Percentiles rank a stretch among this genome's conserved stretches.
phyloP scores from a whole-genome alignment of 163 green algal genomes.

The Coccomyxa subellipsoidea region DNA sequence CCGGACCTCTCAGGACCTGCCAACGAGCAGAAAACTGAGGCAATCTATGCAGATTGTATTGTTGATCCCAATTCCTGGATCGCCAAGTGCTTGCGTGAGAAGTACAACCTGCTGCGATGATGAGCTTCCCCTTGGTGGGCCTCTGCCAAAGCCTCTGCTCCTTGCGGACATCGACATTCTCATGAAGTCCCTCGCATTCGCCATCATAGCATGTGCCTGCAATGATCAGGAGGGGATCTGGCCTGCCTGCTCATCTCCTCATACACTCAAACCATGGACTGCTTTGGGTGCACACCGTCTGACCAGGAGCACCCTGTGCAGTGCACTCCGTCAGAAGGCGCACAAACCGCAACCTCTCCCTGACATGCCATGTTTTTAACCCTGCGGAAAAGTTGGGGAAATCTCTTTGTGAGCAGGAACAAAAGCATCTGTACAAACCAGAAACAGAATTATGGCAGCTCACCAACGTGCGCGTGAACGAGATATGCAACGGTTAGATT shows the following conservation, averaged over 20 bases:
- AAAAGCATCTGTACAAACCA: no score
- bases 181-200: constrained; percentile 19
- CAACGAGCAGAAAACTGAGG: not conserved
- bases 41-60: no score
- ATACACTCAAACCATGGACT: no score
- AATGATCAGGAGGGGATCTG: no score
- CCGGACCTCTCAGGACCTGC: constrained; percentile 36
- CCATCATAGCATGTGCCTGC: constrained; percentile 24
- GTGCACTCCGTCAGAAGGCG: not conserved
- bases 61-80: no score
- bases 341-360: not conserved
- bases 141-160: not conserved
- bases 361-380: not conserved
- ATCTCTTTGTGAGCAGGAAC: no score
- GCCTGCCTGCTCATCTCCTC: no score
- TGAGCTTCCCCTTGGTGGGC: constrained; percentile 4
- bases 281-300: not conserved
- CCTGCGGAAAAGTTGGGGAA: no score
- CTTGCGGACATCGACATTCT: not conserved
- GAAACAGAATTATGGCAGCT: no score
- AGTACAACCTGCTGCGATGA: constrained; percentile 28
- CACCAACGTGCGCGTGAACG: no score
- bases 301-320: not conserved
- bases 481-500: no score
- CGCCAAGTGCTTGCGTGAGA: no score